These are phyloP conservation scores for Babesia microti DNA, from an alignment of 169 alveolate species.

Conservation along the genomic window DNA sequence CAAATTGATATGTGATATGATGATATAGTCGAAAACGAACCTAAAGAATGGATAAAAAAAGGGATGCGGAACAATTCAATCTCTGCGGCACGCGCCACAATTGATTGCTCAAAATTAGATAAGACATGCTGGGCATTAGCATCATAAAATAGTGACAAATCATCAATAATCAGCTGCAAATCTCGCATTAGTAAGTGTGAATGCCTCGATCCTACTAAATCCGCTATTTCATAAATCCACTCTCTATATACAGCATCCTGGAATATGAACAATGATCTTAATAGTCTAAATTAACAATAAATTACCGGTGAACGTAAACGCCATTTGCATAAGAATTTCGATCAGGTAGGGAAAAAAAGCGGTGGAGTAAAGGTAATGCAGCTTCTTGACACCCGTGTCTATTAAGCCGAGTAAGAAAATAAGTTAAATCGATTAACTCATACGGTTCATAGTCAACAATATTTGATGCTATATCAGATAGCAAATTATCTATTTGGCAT, in stretches of 20 bases:
- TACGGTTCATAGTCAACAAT: conserved; percentile 35
- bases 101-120: conserved; percentile 40
- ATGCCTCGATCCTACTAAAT: conserved; percentile 48
- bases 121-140: conserved; percentile 55
- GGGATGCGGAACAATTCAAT: conserved; percentile 55
- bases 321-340: conserved; percentile 42
- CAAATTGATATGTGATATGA: neutral
- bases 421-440: conserved; percentile 39
- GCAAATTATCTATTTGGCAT: conserved; percentile 6
- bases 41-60: conserved; percentile 50
- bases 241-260: conserved; percentile 61
- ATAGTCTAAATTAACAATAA: conserved; percentile 19
- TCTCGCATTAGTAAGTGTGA: conserved; percentile 61
- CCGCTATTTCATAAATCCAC: conserved; percentile 61
- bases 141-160: conserved; percentile 59
- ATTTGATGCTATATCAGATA: conserved; percentile 16
- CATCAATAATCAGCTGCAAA: conserved; percentile 57
- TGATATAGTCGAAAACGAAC: conserved; percentile 4
- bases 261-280: conserved; percentile 56
- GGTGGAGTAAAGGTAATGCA: conserved; percentile 36
- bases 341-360: conserved; percentile 43
- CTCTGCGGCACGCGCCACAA: conserved; percentile 46
- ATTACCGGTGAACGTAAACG: conserved; percentile 34
- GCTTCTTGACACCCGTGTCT: conserved; percentile 16
- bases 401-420: conserved; percentile 30